Conservation (phyloP, 2,329 filamentous ascomycete species). For the Monosporascus sp. region DNA sequence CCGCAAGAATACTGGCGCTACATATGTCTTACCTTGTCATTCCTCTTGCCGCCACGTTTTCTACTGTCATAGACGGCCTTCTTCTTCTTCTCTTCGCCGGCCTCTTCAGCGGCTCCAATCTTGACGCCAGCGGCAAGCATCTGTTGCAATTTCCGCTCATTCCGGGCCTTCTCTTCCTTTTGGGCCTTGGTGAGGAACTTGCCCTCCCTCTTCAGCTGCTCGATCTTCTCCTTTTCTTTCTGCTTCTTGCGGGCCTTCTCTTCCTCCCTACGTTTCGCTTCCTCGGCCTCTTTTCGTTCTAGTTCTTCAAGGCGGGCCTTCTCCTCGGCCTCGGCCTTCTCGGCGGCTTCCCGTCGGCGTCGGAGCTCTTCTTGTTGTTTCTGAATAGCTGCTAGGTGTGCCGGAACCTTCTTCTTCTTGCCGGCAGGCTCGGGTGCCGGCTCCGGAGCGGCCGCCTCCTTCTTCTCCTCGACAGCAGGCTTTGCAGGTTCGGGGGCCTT, state of each 20-base stretch:
- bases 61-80: conserved; percentile 68
- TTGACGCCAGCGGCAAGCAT: conserved; percentile 76
- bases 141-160: conserved; percentile 76
- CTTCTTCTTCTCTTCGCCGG: conserved; percentile 57
- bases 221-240: conserved; percentile 79
- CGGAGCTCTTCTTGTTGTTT: conserved; percentile 79
- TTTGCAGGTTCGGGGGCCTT: conserved; percentile 55
- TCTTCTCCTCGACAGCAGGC: conserved; percentile 43
- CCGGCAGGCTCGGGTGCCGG: conserved; percentile 41
- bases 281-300: conserved; percentile 60
- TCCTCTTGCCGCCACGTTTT: conserved; percentile 64
- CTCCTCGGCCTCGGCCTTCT: conserved; percentile 54
- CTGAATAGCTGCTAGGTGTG: conserved; percentile 67
- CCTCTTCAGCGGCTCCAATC: conserved; percentile 55
- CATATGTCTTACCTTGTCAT: conserved; percentile 39
- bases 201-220: conserved; percentile 82
- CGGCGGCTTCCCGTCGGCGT: conserved; percentile 59
- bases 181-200: conserved; percentile 84
- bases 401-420: conserved; percentile 86
- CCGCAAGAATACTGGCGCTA: neutral
- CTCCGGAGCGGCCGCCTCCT: conserved; percentile 37
- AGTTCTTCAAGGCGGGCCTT: conserved; percentile 61
- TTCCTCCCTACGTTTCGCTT: conserved; percentile 65
- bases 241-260: conserved; percentile 75
- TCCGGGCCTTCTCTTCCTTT: conserved; percentile 73